Evolutionary conservation across 352 stramenopile genomes (phyloP), one percentile per base, ranked within the genome.

Genomic region (Globisporangium barbulae): DNA sequence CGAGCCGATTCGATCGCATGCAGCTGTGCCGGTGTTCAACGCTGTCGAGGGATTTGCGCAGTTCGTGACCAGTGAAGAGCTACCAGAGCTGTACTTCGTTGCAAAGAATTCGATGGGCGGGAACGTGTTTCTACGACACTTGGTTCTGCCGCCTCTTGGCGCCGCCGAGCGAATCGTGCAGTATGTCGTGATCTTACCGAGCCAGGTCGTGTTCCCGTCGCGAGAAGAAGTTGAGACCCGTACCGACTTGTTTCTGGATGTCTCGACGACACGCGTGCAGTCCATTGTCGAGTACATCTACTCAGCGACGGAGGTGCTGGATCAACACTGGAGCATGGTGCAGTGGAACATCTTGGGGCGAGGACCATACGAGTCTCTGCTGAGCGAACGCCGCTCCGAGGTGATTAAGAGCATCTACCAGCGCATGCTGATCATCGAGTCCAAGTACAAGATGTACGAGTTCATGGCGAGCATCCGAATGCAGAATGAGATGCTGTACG

Each of bases 261-360:
- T 89, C 28, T 92, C 82, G 25, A 93, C 83, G 2, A 88, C 71
- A 12, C 82, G 83, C 19, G 74, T 91, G 9, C 82, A 93, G 70
- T 71, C 75, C 15, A 53, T 93, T 13, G 83, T 94, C 64, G 85
- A 94, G 68, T 79, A 91, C 49, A 75, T 94, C 47, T 94, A 94
- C 69, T 94, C 85, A 42, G 85, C 85, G 19, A 94, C 83, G 2
- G 83, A 92, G 52, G 82, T 91, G 33, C 63, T 94, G 58, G 85
- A 94, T 64, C 81, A 93, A 67, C 83, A 92, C 53, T 83, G 85
- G 73, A 91, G 82, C 42, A 94, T 93, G 83, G 83, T 93, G 19
- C 85, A 94, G 71, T 94, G 85, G 85, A 94, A 94, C 44, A 93
- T 94, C 53, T 60, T 94, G 2, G 85, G 85, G 3, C 69, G 85